Base-by-base conservation (phyloP, 257 asterid genomes). In the Thymus mandschuricus region DNA sequence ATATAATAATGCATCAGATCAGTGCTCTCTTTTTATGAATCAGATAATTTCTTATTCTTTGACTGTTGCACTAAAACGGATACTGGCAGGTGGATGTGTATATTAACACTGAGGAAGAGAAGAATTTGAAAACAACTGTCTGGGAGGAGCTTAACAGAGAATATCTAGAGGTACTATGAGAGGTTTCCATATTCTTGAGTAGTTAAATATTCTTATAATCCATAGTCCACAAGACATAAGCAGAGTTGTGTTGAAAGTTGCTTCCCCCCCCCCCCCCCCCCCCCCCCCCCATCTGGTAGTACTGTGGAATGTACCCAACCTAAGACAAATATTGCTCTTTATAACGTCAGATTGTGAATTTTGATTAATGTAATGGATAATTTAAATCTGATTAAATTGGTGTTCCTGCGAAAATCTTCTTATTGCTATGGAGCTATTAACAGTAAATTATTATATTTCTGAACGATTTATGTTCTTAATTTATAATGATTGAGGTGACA, bases 71-170 rank as follows among this genome's bases (percentile, higher is more conserved):
- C 66, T 57, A 69, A 67, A 60, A 73, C 60, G 50, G 66, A 72
- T 78, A 66, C 57, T 80, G 71, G 74, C 88, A 92, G 98, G 96
- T 91, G 58, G 82, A 82, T 41, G 58, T 76, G 64, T 93, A 89
- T 81, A 87, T 93, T 78, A 84, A 80, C 70, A 89, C 40, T 57
- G 87, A 89, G 76, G 86, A 90, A 84, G 98, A 89, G 84, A 87
- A 81, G 77, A 70, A 50, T 60, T 75, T 59, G 4, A 91, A 87
- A 90, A 83, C 83, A 78, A 80, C 84, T 48, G 81, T 93, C 60
- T 93, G 97, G 98, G 96, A 86, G 79, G 83, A 79, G 84, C 72
- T 89, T 86, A 91, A 91, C 79, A 86, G 76, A 81, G 98, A 93
- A 70, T 91, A 89, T 84, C 81, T 93, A 30, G 86, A 93, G 97